Conservation (phyloP, 805 yeast species). For the Danielia reshetovae region DNA sequence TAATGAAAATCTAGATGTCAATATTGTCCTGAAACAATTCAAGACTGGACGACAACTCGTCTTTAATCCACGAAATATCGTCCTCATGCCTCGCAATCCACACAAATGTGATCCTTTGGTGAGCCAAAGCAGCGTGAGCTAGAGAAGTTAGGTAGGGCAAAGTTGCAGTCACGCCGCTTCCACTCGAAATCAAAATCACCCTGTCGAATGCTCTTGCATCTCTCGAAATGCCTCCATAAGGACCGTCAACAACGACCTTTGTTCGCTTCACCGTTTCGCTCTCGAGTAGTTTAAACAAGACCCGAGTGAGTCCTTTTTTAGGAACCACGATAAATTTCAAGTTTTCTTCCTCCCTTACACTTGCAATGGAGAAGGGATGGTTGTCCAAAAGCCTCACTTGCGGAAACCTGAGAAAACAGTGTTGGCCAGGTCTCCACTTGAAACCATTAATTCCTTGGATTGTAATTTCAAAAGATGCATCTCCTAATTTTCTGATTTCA, state of each 20-base stretch:
- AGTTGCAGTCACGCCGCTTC: conserved; percentile 51
- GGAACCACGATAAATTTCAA: conserved; percentile 40
- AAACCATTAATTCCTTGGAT: conserved; percentile 27
- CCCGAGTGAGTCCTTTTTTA: conserved; percentile 43
- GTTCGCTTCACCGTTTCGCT: conserved; percentile 23
- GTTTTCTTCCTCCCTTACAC: conserved; percentile 21
- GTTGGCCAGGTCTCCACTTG: conserved; percentile 54
- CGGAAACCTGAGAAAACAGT: conserved; percentile 45
- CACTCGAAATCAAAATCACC: conserved; percentile 40
- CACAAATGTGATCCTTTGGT: conserved; percentile 28
- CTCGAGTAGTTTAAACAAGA: conserved; percentile 24
- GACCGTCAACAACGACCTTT: conserved; percentile 48
- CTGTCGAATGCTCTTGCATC: conserved; percentile 43
- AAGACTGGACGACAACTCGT: conserved; percentile 25
- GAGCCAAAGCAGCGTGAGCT: conserved; percentile 13
- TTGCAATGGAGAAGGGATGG: conserved; percentile 54
- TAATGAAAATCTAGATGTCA: conserved; percentile 1
- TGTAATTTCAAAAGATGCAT: conserved; percentile 30
- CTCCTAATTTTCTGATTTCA: conserved; percentile 20
- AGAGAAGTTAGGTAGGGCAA: conserved; percentile 38
- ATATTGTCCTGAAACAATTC: neutral
- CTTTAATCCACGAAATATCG: conserved; percentile 37
- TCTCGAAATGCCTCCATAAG: conserved; percentile 53
- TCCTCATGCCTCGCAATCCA: conserved; percentile 42
- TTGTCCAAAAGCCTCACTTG: conserved; percentile 45